These are phyloP conservation scores for Colletotrichum salicis DNA, from an alignment of 2,329 filamentous ascomycete genomes.

Conservation along the genomic window DNA sequence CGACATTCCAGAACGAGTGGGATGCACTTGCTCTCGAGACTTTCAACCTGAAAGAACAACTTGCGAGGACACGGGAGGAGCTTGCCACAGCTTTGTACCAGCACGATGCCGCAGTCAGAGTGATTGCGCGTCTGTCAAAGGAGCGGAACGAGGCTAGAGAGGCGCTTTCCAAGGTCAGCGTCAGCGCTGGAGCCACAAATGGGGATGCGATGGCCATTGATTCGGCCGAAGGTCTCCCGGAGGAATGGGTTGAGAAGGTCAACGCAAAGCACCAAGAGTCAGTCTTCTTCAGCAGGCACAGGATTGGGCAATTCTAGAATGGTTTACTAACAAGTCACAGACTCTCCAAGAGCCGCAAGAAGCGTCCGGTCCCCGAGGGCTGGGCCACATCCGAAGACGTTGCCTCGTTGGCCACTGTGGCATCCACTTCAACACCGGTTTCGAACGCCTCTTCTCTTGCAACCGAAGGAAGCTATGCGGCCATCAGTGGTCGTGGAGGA, in stretches of 20 bases:
- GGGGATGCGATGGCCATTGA: slow-evolving; percentile 96
- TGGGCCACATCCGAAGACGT: slow-evolving; percentile 85
- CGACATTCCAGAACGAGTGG: slow-evolving; percentile 98
- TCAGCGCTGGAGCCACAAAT: slow-evolving; percentile 66
- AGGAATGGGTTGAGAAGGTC: slow-evolving; percentile 76
- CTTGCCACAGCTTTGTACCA: slow-evolving; percentile 94
- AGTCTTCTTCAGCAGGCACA: slow-evolving; percentile 46
- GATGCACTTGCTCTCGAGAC: slow-evolving; percentile 92
- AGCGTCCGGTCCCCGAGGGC: slow-evolving; percentile 83
- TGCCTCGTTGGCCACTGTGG: slow-evolving; percentile 55
- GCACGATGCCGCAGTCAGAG: slow-evolving; percentile 94
- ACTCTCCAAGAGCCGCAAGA: slow-evolving; percentile 88
- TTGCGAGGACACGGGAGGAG: slow-evolving; percentile 91
- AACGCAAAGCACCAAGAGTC: slow-evolving; percentile 85
- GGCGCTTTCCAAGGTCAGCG: slow-evolving; percentile 85
- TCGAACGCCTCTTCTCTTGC: slow-evolving; percentile 61
- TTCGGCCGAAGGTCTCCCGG: slow-evolving; percentile 75
- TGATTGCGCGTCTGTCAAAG: slow-evolving; percentile 89
- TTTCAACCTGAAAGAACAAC: slow-evolving; percentile 88
- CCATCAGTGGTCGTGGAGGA: slow-evolving; percentile 80
- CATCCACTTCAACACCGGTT: slow-evolving; percentile 59
- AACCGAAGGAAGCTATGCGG: slow-evolving; percentile 70
- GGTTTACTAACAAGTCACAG: slow-evolving; percentile 55
- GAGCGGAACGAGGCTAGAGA: slow-evolving; percentile 94
- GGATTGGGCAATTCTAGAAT: slow-evolving; percentile 18